These are phyloP conservation scores for Rhodotorula paludigena DNA, from an alignment of 768 basidiomycete genomes.

Conservation along the genomic window DNA sequence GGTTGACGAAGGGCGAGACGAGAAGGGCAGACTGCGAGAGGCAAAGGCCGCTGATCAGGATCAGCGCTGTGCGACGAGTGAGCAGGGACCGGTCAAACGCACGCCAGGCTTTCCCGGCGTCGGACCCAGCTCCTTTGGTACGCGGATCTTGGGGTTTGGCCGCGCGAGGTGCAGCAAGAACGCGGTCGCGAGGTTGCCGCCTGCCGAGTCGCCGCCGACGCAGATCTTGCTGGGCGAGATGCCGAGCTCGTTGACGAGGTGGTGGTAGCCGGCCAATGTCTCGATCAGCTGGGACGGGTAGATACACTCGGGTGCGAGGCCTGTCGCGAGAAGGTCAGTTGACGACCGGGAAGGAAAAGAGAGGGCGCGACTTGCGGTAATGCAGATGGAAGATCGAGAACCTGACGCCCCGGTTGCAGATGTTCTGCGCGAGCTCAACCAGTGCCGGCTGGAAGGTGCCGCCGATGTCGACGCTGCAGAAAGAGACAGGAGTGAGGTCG, in stretches of 20 bases:
- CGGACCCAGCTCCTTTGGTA: slow-evolving; percentile 3
- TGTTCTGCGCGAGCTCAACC: neutral
- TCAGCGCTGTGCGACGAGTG: no score
- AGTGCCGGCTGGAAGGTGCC: neutral
- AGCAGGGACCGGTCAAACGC: neutral
- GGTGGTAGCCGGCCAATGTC: slow-evolving; percentile 65
- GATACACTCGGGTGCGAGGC: slow-evolving; percentile 47
- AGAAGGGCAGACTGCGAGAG: slow-evolving; percentile 19
- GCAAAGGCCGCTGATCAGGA: no score
- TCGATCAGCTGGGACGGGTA: slow-evolving; percentile 74
- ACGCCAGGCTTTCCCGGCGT: slow-evolving; percentile 19
- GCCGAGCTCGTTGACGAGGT: slow-evolving; percentile 57
- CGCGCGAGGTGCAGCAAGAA: slow-evolving; percentile 45
- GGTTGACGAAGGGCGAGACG: slow-evolving; percentile 25
- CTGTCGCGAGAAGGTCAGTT: no score
- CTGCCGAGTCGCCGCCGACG: slow-evolving; percentile 69
- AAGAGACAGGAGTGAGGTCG: no score
- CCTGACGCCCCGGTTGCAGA: slow-evolving; percentile 20
- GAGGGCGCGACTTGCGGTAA: neutral
- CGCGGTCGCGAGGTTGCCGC: slow-evolving; percentile 60
- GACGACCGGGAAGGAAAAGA: no score
- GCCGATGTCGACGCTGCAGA: neutral
- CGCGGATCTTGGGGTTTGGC: slow-evolving; percentile 15
- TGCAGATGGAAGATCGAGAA: slow-evolving; percentile 26
- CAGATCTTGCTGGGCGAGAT: slow-evolving; percentile 62